A percentile compares a stretch with the other conserved stretches of the same genome.
Evolutionary conservation across 768 basidiomycete species (phyloP).

Genomic region (Tulasnella calospora): DNA sequence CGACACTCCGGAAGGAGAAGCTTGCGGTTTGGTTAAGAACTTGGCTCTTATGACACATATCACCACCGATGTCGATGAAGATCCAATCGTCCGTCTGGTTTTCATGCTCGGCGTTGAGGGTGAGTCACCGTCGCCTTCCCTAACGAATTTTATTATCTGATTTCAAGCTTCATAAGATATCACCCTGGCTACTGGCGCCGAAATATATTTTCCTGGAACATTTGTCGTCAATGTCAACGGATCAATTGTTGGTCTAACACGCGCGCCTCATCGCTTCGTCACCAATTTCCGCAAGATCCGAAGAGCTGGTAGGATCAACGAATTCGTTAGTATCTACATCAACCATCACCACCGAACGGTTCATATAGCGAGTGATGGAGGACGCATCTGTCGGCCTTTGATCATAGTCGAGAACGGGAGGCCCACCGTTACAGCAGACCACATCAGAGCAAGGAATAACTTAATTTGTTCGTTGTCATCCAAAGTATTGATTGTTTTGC

Average conservation of each 20-base stretch:
- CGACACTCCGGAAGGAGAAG: constrained; percentile 99
- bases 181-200: constrained; percentile 82
- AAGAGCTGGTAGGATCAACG: constrained; percentile 85
- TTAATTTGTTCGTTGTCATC: background rate
- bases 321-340: constrained; percentile 94
- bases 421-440: constrained; percentile 71
- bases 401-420: constrained; percentile 87
- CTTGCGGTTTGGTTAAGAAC: constrained; percentile 97
- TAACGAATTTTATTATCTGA: background rate
- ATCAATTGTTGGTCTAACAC: constrained; percentile 87
- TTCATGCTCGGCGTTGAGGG: constrained; percentile 98
- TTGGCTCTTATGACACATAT: constrained; percentile 99
- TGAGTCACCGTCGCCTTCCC: constrained; percentile 35
- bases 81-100: constrained; percentile 80
- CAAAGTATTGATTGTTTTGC: constrained; percentile 7
- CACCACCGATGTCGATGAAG: constrained; percentile 97
- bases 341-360: constrained; percentile 93
- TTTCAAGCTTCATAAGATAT: constrained; percentile 56
- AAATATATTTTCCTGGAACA: constrained; percentile 89
- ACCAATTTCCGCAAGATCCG: constrained; percentile 86
- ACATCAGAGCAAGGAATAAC: constrained; percentile 58
- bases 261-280: constrained; percentile 80
- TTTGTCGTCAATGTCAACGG: constrained; percentile 98
- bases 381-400: constrained; percentile 93
- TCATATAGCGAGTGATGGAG: constrained; percentile 95